Percentiles rank a stretch among this genome's conserved stretches.
Evolutionary conservation across 345 rosid genomes (phyloP).

Genomic region (Corchorus capsularis): DNA sequence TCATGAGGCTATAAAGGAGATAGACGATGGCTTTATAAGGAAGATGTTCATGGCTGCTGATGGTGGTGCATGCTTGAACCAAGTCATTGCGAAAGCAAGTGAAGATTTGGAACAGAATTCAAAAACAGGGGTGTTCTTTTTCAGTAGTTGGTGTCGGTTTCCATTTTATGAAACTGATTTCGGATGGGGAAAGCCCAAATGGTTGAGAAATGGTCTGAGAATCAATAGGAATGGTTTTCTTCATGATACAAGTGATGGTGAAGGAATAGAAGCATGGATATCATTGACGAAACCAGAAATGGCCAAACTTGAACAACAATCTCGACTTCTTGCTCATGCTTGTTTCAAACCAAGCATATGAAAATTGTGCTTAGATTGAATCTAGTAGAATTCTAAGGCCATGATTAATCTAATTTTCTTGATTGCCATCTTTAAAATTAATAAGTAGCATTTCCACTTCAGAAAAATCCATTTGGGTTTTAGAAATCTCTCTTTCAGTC

Average conservation of each 20-base stretch:
- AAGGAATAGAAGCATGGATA: conserved; percentile 40
- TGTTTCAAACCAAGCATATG: too few relatives aligned
- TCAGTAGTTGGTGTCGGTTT: conserved; percentile 29
- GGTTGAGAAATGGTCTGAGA: conserved; percentile 20
- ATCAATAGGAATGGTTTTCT: conserved; percentile 12
- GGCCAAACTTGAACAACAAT: conserved; percentile 1
- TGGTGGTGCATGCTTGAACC: not conserved
- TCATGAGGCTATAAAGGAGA: conserved; percentile 15
- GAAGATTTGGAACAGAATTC: not conserved
- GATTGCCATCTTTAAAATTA: too few relatives aligned
- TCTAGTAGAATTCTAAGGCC: too few relatives aligned
- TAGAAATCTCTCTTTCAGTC: too few relatives aligned
- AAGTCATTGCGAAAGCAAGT: not conserved
- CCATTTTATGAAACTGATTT: conserved; percentile 32
- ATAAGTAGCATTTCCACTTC: too few relatives aligned
- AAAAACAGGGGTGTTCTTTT: conserved; percentile 1
- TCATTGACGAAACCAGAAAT: conserved; percentile 21
- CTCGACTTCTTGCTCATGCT: too few relatives aligned
- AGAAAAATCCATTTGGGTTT: too few relatives aligned
- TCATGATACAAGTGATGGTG: conserved; percentile 20
- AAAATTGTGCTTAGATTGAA: too few relatives aligned
- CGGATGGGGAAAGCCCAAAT: conserved; percentile 34
- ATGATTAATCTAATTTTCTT: too few relatives aligned
- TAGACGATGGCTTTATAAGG: conserved; percentile 6
- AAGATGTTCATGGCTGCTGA: conserved; percentile 17